Percentiles rank a stretch among this genome's conserved stretches.
Evolutionary conservation across 1,284 basidiomycete species (phyloP).

Genomic region (Lignosus rhinocerotis): DNA sequence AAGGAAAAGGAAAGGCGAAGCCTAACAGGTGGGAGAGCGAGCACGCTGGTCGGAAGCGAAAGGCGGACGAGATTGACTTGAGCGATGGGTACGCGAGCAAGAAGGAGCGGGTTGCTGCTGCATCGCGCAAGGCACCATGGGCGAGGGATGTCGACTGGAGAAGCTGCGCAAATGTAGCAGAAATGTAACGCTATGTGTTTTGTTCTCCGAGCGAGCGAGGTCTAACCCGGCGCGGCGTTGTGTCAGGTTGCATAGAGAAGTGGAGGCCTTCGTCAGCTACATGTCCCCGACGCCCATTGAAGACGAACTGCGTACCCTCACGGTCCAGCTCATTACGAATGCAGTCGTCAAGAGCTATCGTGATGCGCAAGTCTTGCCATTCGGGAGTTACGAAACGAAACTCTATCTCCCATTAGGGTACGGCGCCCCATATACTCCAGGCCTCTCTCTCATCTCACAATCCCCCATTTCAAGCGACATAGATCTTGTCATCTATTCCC

Average conservation of each 20-base stretch:
- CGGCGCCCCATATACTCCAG: constrained; percentile 25
- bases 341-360: constrained; percentile 70
- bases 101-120: constrained; percentile 59
- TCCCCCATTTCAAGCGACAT: constrained; percentile 55
- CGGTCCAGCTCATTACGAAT: constrained; percentile 74
- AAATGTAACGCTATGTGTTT: constrained; percentile 54
- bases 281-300: constrained; percentile 87
- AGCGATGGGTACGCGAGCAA: constrained; percentile 55
- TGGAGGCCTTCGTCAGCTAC: constrained; percentile 83
- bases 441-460: background rate
- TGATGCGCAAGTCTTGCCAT: constrained; percentile 84
- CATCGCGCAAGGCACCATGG: constrained; percentile 79
- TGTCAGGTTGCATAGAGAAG: constrained; percentile 78
- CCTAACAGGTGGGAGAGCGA: constrained; percentile 31
- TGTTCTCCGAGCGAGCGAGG: constrained; percentile 10
- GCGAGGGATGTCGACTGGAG: constrained; percentile 76
- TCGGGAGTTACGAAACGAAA: constrained; percentile 94
- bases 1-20: constrained; percentile 33
- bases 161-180: constrained; percentile 74
- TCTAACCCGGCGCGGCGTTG: constrained; percentile 1
- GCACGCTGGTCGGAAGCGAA: constrained; percentile 39
- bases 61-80: constrained; percentile 46
- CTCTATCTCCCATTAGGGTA: constrained; percentile 93
- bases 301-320: constrained; percentile 79
- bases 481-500: constrained; percentile 72